Evolutionary conservation across 2,329 filamentous ascomycete genomes (phyloP).

Genomic region (Lecanicillium sp.): DNA sequence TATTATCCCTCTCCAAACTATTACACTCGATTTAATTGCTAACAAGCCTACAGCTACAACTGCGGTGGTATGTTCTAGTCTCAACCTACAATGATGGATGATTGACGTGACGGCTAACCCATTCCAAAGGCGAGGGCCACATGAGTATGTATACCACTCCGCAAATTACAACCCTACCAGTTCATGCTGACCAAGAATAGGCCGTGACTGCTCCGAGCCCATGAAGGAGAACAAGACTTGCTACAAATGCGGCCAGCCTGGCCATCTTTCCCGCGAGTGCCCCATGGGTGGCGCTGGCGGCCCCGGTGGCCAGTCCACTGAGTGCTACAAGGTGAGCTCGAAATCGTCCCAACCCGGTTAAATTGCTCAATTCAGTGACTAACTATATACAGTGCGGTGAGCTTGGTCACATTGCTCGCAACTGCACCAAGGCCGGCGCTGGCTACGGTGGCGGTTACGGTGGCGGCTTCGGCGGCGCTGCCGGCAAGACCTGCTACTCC

Average conservation of each 20-base stretch:
- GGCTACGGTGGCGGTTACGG: slow-evolving; percentile 41
- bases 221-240: slow-evolving; percentile 78
- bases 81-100: too few species aligned
- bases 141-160: slow-evolving; percentile 53
- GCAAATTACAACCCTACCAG: neutral
- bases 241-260: slow-evolving; percentile 73
- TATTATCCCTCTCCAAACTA: slow-evolving; percentile 1
- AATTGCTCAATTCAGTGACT: neutral
- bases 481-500: slow-evolving; percentile 90
- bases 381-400: slow-evolving; percentile 63
- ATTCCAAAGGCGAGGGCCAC: slow-evolving; percentile 53
- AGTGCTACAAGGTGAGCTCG: slow-evolving; percentile 75
- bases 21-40: slow-evolving; percentile 10
- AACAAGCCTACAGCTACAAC: slow-evolving; percentile 59
- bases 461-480: slow-evolving; percentile 42
- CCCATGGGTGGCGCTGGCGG: slow-evolving; percentile 45
- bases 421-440: slow-evolving; percentile 63
- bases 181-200: slow-evolving; percentile 33
- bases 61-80: slow-evolving; percentile 64
- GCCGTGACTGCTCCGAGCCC: slow-evolving; percentile 84
- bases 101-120: slow-evolving; percentile 16
- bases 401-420: slow-evolving; percentile 90
- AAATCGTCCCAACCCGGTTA: too few species aligned
- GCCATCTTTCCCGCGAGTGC: slow-evolving; percentile 90
- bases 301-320: slow-evolving; percentile 41